Evolutionary conservation across 805 yeast genomes (phyloP), one percentile per base, ranked within the genome.

Genomic region (Metschnikowia gelsemii): DNA sequence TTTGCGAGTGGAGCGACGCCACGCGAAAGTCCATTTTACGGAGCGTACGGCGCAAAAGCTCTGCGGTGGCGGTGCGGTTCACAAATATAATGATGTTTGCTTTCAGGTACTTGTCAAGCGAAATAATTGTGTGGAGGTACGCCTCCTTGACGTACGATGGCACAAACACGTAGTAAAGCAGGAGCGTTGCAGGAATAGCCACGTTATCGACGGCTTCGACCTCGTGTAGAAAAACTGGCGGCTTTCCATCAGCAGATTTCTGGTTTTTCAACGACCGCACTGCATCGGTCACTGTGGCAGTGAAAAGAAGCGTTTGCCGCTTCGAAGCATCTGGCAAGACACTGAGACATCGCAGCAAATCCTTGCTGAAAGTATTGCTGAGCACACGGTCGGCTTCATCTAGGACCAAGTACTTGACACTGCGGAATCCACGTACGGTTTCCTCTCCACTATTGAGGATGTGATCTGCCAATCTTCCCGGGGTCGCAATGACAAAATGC

Each of bases 321-420:
- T 77, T 70, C 3, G 72, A 73, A 2, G 95, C 70, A 1, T 76
- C 66, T 0, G 99, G 96, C 27, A 93, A 63, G 0, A 80, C 77
- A 5, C 72, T 68, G 55, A 91, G 76, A 56, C 96, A 88, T 17
- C 78, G 73, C 35, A 76, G 76, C 45, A 93, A 68, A 62, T 91
- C 96, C 24, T 79, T 75, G 8, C 90, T 83, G 63, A 93, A 89
- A 34, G 95, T 84, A 41, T 82, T 79, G 33, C 93, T 87, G 49
- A 93, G 75, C 22, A 93, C 67, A 47, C 96, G 76, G 72, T 93
- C 99, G 1, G 99, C 99, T 68, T 91, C 99, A 72, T 93, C 99
- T 2, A 93, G 68, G 2, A 93, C 98, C 39, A 93, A 68, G 57
- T 73, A 93, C 58, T 83, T 82, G 13, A 85, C 83, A 51, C 95